Evolutionary conservation across 192 early-diverging fungal species (phyloP).

Genomic region (Piromyces finnis): DNA sequence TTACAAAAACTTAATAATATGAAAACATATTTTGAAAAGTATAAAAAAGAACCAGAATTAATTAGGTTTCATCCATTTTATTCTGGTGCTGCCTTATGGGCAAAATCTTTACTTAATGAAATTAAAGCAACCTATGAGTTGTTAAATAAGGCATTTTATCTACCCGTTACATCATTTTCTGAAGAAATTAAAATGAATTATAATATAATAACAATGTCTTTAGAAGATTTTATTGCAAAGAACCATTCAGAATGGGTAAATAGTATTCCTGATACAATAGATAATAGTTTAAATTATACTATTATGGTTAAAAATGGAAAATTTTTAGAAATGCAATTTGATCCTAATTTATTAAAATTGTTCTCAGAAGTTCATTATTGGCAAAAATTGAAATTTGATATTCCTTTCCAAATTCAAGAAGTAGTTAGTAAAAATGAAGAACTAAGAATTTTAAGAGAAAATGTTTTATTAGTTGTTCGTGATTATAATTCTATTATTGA

Average conservation of each 20-base stretch:
- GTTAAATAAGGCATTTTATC: slow-evolving; percentile 28
- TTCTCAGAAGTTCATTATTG: slow-evolving; percentile 37
- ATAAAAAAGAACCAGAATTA: slow-evolving; percentile 32
- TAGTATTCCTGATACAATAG: slow-evolving; percentile 11
- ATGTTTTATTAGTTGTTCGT: slow-evolving; percentile 38
- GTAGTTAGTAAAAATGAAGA: slow-evolving; percentile 38
- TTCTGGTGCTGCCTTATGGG: slow-evolving; percentile 43
- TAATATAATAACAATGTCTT: slow-evolving; percentile 18
- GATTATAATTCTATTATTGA: slow-evolving; percentile 47
- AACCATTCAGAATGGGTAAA: slow-evolving; percentile 32
- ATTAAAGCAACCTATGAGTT: slow-evolving; percentile 18
- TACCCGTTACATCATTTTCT: slow-evolving; percentile 22
- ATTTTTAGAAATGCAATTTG: slow-evolving; percentile 38
- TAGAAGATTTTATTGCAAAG: slow-evolving; percentile 42
- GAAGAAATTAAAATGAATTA: slow-evolving; percentile 35
- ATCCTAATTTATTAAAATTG: slow-evolving; percentile 25
- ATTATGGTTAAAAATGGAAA: slow-evolving; percentile 20
- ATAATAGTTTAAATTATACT: slow-evolving; percentile 19
- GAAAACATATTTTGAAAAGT: slow-evolving; percentile 38
- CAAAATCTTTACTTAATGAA: slow-evolving; percentile 23
- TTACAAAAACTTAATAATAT: slow-evolving; percentile 34
- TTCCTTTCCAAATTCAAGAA: slow-evolving; percentile 43
- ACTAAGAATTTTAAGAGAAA: slow-evolving; percentile 32
- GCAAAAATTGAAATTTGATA: slow-evolving; percentile 39
- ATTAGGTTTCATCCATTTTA: slow-evolving; percentile 30